phyloP scores from a whole-genome alignment of 208 protist genomes.

The Trypanosomatidae sp. region DNA sequence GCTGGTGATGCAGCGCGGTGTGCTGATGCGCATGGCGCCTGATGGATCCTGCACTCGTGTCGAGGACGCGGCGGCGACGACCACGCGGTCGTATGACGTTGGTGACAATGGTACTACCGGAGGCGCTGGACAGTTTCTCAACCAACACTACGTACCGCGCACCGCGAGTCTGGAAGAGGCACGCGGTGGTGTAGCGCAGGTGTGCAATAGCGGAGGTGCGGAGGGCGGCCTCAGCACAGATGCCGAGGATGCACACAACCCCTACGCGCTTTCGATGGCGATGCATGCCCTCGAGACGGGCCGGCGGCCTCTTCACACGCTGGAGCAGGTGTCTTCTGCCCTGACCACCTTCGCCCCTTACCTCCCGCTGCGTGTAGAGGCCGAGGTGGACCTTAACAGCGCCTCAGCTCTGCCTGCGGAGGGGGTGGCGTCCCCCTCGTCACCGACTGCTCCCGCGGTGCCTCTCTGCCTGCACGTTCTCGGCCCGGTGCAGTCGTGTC shows the following conservation, averaged over 20 bases:
- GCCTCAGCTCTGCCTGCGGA: background rate
- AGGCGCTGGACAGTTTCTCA: too few relatives aligned
- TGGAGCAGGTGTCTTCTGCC: constrained; percentile 36
- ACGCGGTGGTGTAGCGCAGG: background rate
- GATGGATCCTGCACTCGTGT: constrained; percentile 29
- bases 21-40: constrained; percentile 33
- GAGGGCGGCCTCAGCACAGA: too few relatives aligned
- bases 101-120: background rate
- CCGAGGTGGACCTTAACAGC: constrained; percentile 32
- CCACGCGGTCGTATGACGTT: background rate
- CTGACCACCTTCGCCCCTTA: constrained; percentile 37
- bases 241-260: background rate
- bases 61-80: background rate
- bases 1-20: constrained; percentile 57
- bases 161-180: background rate
- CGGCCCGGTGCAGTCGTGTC: constrained; percentile 41
- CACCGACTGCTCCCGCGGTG: background rate
- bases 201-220: too few relatives aligned
- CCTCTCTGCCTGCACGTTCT: constrained; percentile 37
- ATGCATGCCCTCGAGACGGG: constrained; percentile 31
- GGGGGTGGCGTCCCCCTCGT: background rate
- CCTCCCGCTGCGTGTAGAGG: constrained; percentile 52
- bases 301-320: constrained; percentile 30
- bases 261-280: constrained; percentile 14
- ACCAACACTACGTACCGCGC: too few relatives aligned